Conservation (phyloP, 2,329 filamentous ascomycete genomes). For the Pyrenophora tritici-repentis region DNA sequence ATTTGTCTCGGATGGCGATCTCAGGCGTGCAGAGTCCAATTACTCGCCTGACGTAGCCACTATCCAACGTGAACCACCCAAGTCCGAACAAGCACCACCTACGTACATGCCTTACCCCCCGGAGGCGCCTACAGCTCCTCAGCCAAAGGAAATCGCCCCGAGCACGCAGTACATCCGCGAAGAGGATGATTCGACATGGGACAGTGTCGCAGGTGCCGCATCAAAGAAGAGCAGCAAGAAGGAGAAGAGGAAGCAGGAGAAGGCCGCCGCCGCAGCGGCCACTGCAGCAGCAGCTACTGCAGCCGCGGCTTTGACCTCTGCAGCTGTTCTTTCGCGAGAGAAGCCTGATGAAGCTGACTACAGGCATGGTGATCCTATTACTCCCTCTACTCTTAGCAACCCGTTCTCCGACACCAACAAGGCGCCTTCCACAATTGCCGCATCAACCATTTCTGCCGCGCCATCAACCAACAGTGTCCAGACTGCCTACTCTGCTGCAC, state of each 20-base stretch:
- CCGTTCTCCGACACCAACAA: slow-evolving; percentile 36
- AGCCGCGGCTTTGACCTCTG: slow-evolving; percentile 24
- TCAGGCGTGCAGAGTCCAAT: slow-evolving; percentile 28
- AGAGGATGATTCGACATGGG: slow-evolving; percentile 30
- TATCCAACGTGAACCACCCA: slow-evolving; percentile 45
- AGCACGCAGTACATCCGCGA: slow-evolving; percentile 40
- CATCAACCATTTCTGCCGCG: slow-evolving; percentile 25
- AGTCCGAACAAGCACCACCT: slow-evolving; percentile 34
- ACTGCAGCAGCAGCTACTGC: slow-evolving; percentile 15
- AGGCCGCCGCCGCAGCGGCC: slow-evolving; percentile 27
- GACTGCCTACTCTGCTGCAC: slow-evolving; percentile 28
- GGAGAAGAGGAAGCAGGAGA: slow-evolving; percentile 43
- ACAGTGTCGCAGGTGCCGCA: slow-evolving; percentile 26
- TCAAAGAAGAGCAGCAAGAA: slow-evolving; percentile 41
- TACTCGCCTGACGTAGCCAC: slow-evolving; percentile 46
- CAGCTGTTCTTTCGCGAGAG: slow-evolving; percentile 26
- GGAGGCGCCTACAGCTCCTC: slow-evolving; percentile 24
- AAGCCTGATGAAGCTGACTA: slow-evolving; percentile 24
- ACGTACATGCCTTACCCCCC: slow-evolving; percentile 39
- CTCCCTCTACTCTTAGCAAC: slow-evolving; percentile 31
- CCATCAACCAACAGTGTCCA: too few relatives aligned
- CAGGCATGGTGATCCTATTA: slow-evolving; percentile 12
- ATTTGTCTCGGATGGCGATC: slow-evolving; percentile 41
- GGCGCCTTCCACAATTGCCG: slow-evolving; percentile 25
- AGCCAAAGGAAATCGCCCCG: slow-evolving; percentile 27